Evolutionary conservation across 352 stramenopile genomes (phyloP).

Genomic region (Phytophthora brassicae): DNA sequence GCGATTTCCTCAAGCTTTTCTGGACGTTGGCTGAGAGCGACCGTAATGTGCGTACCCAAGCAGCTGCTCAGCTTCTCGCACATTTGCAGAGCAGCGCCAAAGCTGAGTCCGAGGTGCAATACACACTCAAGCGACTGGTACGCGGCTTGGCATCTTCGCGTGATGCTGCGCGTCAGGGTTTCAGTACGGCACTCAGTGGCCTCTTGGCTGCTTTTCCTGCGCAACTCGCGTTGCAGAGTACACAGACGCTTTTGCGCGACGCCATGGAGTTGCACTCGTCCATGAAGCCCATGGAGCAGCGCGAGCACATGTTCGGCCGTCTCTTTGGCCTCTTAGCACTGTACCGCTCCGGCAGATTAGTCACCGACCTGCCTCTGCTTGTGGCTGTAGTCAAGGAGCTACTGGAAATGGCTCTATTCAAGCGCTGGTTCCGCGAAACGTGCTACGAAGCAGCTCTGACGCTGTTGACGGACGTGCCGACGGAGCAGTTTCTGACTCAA

Average conservation of each 20-base stretch:
- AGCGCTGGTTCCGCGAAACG: constrained; percentile 86
- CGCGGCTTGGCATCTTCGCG: constrained; percentile 88
- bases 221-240: constrained; percentile 44
- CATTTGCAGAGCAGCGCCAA: constrained; percentile 42
- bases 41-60: constrained; percentile 48
- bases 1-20: constrained; percentile 89
- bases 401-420: constrained; percentile 81
- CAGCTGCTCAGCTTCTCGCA: constrained; percentile 58
- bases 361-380: constrained; percentile 36
- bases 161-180: constrained; percentile 88
- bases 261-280: constrained; percentile 79
- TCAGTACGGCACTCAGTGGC: constrained; percentile 80
- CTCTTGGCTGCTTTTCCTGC: constrained; percentile 58
- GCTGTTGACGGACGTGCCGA: constrained; percentile 52
- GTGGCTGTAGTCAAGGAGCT: constrained; percentile 72
- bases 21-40: constrained; percentile 86
- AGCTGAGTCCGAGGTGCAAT: constrained; percentile 65
- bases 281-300: constrained; percentile 93
- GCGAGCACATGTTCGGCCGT: constrained; percentile 91
- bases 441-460: constrained; percentile 72
- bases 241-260: constrained; percentile 62
- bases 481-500: constrained; percentile 49
- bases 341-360: constrained; percentile 71
- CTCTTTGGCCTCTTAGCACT: constrained; percentile 88
- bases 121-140: constrained; percentile 91